Conservation (phyloP, 192 early-diverging fungal genomes). For the Entrophospora sp. region DNA sequence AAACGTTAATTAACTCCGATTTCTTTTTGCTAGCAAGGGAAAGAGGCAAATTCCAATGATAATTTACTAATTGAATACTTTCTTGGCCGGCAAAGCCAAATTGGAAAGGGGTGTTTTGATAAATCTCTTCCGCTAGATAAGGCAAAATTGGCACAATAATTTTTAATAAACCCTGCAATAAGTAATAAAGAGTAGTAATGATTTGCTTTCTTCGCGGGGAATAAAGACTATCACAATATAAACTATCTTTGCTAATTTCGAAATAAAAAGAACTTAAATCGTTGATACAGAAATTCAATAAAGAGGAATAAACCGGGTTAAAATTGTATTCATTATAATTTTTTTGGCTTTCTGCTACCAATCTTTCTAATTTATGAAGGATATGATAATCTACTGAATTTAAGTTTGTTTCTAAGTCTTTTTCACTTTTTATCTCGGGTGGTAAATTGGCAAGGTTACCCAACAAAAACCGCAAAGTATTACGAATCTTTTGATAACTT, state of each 20-base stretch:
- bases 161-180: slow-evolving; percentile 8
- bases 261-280: slow-evolving; percentile 14
- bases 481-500: slow-evolving; percentile 28
- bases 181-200: not conserved
- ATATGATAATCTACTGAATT: not conserved
- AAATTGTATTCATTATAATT: not conserved
- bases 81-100: too few relatives aligned
- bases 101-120: too few relatives aligned
- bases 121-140: slow-evolving; percentile 25
- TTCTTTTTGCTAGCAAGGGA: too few relatives aligned
- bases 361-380: not conserved
- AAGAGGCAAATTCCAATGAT: too few relatives aligned
- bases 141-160: slow-evolving; percentile 25
- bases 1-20: too few relatives aligned
- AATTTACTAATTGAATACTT: too few relatives aligned
- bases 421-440: not conserved
- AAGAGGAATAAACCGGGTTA: not conserved
- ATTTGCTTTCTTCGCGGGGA: not conserved
- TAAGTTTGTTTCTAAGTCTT: not conserved
- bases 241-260: slow-evolving; percentile 6
- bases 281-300: slow-evolving; percentile 2
- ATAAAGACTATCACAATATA: not conserved
- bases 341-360: not conserved
- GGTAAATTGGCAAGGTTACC: slow-evolving; percentile 20
- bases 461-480: slow-evolving; percentile 28